Percentiles rank a stretch among this genome's conserved stretches.
Conservation (phyloP, 2,329 filamentous ascomycete species). For the Aspergillus sp. region DNA sequence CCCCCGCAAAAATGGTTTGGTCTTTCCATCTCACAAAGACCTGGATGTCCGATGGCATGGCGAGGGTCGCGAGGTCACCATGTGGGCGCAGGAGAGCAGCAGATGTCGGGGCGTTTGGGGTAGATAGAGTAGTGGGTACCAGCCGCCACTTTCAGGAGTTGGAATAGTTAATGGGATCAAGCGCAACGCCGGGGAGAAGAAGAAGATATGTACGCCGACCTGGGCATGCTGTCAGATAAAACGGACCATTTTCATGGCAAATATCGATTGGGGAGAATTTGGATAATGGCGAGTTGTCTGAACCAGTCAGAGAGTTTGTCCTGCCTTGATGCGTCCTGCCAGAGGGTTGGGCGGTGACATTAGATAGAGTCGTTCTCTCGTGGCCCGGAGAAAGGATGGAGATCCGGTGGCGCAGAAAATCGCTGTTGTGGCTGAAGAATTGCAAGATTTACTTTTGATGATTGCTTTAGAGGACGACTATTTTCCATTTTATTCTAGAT, state of each 20-base stretch:
- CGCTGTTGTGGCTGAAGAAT: no score
- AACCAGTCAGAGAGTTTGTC: background rate
- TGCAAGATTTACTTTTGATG: no score
- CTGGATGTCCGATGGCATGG: constrained; percentile 69
- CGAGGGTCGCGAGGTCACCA: constrained; percentile 27
- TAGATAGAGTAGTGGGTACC: constrained; percentile 12
- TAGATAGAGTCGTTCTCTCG: no score
- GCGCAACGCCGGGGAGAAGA: background rate
- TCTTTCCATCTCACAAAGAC: constrained; percentile 95
- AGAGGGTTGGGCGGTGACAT: no score
- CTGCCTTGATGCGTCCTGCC: no score
- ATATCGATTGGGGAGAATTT: background rate
- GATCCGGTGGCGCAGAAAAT: no score
- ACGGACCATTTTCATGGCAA: constrained; percentile 12
- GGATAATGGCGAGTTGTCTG: constrained; percentile 2
- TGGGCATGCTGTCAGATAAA: constrained; percentile 23
- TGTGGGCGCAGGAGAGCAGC: constrained; percentile 20
- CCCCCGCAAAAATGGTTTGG: constrained; percentile 90
- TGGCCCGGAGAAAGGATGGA: no score
- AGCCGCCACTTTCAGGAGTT: constrained; percentile 10
- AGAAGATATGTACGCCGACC: constrained; percentile 9
- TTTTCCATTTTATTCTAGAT: no score
- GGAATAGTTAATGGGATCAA: background rate
- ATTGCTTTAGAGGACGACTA: no score
- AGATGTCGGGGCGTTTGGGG: constrained; percentile 12